A percentile compares a stretch with the other conserved stretches of the same genome.
Conservation (phyloP, 139 green algal species). For the Auxenochlorella protothecoides region DNA sequence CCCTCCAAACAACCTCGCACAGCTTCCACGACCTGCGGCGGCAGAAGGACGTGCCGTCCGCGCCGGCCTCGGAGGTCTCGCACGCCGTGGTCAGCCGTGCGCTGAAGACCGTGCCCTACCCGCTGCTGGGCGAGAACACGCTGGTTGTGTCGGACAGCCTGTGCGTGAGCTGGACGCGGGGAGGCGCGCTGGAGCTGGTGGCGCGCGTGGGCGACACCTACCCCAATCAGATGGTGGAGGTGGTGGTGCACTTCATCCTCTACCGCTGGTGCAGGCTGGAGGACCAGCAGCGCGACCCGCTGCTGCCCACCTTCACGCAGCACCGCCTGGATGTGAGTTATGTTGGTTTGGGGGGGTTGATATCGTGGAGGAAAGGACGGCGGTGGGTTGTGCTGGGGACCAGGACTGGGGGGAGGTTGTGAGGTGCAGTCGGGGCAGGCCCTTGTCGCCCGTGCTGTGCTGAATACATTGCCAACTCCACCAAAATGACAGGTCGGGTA, state of each 20-base stretch:
- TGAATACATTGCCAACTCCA: neutral
- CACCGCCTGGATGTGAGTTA: slow-evolving; percentile 5
- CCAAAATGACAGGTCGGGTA: slow-evolving; percentile 4
- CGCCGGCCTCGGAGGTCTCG: slow-evolving; percentile 22
- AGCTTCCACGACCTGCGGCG: slow-evolving; percentile 62
- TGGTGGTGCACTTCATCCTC: slow-evolving; percentile 37
- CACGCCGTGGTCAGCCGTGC: slow-evolving; percentile 32
- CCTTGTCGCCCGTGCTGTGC: neutral
- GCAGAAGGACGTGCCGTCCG: slow-evolving; percentile 26
- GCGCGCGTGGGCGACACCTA: slow-evolving; percentile 52
- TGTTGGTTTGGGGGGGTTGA: no score
- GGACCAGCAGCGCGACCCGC: neutral
- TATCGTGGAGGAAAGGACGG: no score
- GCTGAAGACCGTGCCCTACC: slow-evolving; percentile 30
- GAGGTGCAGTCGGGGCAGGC: neutral
- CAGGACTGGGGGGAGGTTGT: neutral
- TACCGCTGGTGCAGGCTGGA: slow-evolving; percentile 43
- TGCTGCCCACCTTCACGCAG: neutral
- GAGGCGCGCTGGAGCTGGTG: slow-evolving; percentile 1
- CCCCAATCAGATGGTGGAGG: slow-evolving; percentile 49
- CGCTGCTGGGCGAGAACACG: slow-evolving; percentile 56
- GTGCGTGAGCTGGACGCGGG: neutral
- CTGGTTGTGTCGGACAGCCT: slow-evolving; percentile 45
- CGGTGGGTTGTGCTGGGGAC: no score
- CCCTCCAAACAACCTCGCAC: neutral